phyloP scores from a whole-genome alignment of 352 stramenopile genomes.

The Pythium aristosporum region DNA sequence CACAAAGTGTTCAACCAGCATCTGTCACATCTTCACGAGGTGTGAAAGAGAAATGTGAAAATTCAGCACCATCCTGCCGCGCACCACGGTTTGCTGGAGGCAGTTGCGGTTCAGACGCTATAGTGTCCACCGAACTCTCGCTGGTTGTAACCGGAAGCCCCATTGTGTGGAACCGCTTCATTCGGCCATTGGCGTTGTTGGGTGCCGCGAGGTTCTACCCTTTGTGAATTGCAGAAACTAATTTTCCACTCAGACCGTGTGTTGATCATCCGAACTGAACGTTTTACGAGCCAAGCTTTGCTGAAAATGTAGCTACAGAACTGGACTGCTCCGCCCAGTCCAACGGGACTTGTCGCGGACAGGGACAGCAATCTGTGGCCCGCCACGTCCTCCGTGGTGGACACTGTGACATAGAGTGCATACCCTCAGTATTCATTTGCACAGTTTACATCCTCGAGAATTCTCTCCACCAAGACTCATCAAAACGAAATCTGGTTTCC shows the following conservation, averaged over 20 bases:
- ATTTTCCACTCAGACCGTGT: neutral
- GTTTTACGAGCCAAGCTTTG: neutral
- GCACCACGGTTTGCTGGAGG: neutral
- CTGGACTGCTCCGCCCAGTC: neutral
- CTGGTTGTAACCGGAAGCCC: neutral
- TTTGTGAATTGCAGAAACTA: neutral
- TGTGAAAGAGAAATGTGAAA: conserved; percentile 5
- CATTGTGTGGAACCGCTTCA: no score
- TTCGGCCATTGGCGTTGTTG: neutral
- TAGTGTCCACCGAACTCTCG: neutral
- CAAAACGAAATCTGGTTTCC: no score
- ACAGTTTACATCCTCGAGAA: no score
- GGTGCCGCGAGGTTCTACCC: neutral
- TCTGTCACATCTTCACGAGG: conserved; percentile 10
- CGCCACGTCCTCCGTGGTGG: neutral
- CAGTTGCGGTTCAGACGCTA: neutral
- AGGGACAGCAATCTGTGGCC: neutral
- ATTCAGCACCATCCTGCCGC: neutral
- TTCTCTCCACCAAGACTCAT: no score
- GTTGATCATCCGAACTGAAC: conserved; percentile 6
- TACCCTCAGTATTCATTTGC: no score
- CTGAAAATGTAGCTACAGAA: neutral
- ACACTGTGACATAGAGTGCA: neutral
- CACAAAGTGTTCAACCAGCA: conserved; percentile 2
- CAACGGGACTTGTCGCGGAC: neutral